These are phyloP conservation scores for Citrullus mucosospermus DNA, from an alignment of 306 rosid genomes.

Conservation along the genomic window DNA sequence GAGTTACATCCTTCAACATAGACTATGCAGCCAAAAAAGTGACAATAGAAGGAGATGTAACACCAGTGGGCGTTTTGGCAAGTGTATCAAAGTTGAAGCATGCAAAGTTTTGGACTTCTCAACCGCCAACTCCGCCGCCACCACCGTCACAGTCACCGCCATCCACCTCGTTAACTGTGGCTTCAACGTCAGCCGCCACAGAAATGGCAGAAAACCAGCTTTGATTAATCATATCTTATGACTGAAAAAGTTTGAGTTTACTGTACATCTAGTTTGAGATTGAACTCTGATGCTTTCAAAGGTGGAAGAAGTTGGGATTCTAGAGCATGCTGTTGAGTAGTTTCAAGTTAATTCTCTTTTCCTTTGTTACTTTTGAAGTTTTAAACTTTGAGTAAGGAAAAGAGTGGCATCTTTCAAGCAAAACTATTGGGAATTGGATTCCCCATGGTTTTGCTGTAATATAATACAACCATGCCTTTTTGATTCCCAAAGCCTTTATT, in stretches of 20 bases:
- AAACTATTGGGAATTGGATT: conserved; percentile 5
- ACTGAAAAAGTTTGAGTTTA: not conserved
- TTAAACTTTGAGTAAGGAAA: not conserved
- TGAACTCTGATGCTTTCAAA: not conserved
- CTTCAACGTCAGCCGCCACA: not conserved
- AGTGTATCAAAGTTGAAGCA: conserved; percentile 14
- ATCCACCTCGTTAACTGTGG: not conserved
- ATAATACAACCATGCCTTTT: conserved; percentile 12
- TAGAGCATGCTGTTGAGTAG: not conserved
- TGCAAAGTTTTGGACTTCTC: conserved; percentile 10
- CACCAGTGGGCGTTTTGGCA: conserved; percentile 4
- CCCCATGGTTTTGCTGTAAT: conserved; percentile 9
- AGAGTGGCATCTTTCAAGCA: conserved; percentile 6
- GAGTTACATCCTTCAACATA: conserved; percentile 13
- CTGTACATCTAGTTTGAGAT: not conserved
- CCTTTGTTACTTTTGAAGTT: not conserved
- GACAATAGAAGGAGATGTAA: conserved; percentile 14
- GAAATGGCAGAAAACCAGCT: not conserved
- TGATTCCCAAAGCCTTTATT: conserved; percentile 18
- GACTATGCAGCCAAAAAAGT: conserved; percentile 11
- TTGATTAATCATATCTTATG: not conserved
- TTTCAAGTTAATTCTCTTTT: not conserved
- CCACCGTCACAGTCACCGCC: not conserved
- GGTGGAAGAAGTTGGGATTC: not conserved
- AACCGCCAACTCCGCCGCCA: not conserved